These are phyloP conservation scores for Ophidiomyces ophidiicola DNA, from an alignment of 2,329 filamentous ascomycete genomes.

Conservation along the genomic window DNA sequence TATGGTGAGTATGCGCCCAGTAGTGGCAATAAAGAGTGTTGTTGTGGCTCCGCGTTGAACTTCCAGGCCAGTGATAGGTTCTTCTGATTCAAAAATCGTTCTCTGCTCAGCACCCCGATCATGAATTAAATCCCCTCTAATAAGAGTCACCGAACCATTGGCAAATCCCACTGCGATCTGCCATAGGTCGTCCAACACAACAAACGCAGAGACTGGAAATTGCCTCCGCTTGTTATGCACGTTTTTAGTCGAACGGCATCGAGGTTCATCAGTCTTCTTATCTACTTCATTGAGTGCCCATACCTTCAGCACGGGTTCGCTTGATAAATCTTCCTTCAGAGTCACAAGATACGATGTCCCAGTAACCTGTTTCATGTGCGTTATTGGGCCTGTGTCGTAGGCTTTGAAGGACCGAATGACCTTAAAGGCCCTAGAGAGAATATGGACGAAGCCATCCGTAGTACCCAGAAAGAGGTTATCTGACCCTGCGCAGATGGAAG, in stretches of 20 bases:
- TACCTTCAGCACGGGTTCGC: slow-evolving; percentile 84
- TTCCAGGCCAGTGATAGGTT: slow-evolving; percentile 86
- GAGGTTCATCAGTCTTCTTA: slow-evolving; percentile 83
- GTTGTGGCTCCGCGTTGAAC: slow-evolving; percentile 54
- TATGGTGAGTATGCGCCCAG: slow-evolving; percentile 72
- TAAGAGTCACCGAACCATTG: slow-evolving; percentile 85
- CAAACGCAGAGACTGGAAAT: slow-evolving; percentile 90
- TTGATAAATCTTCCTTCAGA: slow-evolving; percentile 66
- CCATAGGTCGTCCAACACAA: slow-evolving; percentile 73
- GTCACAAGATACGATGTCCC: slow-evolving; percentile 79
- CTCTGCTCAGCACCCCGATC: slow-evolving; percentile 89
- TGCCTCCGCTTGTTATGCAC: slow-evolving; percentile 85
- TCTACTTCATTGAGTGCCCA: slow-evolving; percentile 91
- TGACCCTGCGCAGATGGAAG: slow-evolving; percentile 72
- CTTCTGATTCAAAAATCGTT: slow-evolving; percentile 91
- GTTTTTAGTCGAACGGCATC: slow-evolving; percentile 71
- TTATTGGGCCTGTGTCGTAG: slow-evolving; percentile 63
- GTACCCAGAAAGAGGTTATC: slow-evolving; percentile 83
- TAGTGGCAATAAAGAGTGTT: slow-evolving; percentile 85
- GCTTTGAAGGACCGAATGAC: slow-evolving; percentile 75
- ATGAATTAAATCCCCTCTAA: slow-evolving; percentile 87
- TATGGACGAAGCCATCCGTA: slow-evolving; percentile 72
- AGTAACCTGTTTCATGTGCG: slow-evolving; percentile 83
- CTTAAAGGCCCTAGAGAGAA: slow-evolving; percentile 79
- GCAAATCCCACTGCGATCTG: slow-evolving; percentile 93